Base-by-base conservation (phyloP, 768 basidiomycete genomes). In the Lactifluus volemus region DNA sequence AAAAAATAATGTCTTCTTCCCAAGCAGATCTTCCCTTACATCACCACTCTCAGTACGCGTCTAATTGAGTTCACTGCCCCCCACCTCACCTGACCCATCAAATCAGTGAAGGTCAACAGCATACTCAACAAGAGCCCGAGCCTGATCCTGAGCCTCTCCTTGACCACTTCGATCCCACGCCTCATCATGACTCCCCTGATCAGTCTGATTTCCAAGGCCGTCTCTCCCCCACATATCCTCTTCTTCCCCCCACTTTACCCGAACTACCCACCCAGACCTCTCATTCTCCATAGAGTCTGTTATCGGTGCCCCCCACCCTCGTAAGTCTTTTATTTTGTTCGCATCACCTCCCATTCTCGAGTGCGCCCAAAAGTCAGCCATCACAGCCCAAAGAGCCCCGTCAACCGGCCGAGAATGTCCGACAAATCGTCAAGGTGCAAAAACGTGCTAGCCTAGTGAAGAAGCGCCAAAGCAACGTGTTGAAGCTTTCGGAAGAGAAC, bases 401-500 rank as follows among this genome's bases (percentile, higher is more conserved):
- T 15, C 45, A 38, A 4, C 45, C 58, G 5, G 44, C 36, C 25
- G 21, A 55, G 19, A 48, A 55, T 14, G 49, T 2, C 64, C 60
- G 58, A 19, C 61, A 48, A 30, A 2, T 47, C 19, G 15, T 47
- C 60, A 70, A 65, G 56, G 49, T 66, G 39, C 61, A 76, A 72
- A 71, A 59, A 70, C 80, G 65, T 58, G 61, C 56, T 38, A 62
- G 45, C 32, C 21, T 58, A 8, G 56, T 62, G 3, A 76, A 87
- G 70, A 90, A 89, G 73, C 83, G 89, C 63, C 84, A 83, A 45
- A 87, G 85, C 67, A 89, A 86, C 71, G 86, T 91, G 60, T 71
- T 88, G 69, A 88, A 86, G 68, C 77, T 92, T 39, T 78, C 85
- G 21, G 78, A 86, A 74, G 89, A 92, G 77, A 86, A 90, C 71